Conservation (phyloP, 495 filamentous ascomycete species). For the Podospora comata region DNA sequence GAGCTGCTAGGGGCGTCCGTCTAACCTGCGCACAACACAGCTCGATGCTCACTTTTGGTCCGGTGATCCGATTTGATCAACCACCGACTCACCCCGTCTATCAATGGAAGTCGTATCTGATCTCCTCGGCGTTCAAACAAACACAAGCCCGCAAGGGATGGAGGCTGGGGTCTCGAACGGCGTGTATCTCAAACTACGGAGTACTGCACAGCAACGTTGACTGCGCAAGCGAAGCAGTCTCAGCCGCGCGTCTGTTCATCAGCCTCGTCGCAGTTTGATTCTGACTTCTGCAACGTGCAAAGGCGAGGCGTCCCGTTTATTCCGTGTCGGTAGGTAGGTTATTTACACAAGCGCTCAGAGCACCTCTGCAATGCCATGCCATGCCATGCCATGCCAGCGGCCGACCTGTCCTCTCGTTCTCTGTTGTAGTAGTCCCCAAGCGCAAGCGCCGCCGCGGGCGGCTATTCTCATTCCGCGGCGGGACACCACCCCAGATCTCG, state of each 20-base stretch:
- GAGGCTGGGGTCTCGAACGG: background rate
- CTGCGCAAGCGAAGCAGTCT: background rate
- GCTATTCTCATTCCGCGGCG: background rate
- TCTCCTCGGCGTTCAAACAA: background rate
- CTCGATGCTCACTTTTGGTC: background rate
- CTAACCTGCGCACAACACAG: background rate
- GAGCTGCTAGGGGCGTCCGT: background rate
- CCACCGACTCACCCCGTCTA: background rate
- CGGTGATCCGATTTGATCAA: background rate
- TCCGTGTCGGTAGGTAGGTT: background rate
- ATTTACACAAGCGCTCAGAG: background rate
- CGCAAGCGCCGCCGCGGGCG: slow-evolving; percentile 4
- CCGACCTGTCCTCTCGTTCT: background rate
- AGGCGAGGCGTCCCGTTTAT: background rate
- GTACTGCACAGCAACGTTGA: background rate
- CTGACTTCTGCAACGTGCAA: background rate
- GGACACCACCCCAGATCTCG: background rate
- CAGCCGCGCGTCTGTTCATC: background rate
- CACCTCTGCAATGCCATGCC: background rate
- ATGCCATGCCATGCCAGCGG: background rate
- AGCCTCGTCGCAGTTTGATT: no score
- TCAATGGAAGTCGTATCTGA: background rate
- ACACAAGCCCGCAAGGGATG: background rate
- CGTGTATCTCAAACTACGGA: background rate
- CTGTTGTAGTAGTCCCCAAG: background rate